Evolutionary conservation across 345 rosid species (phyloP), one percentile per base, ranked within the genome.

Genomic region (Moringa oleifera): DNA sequence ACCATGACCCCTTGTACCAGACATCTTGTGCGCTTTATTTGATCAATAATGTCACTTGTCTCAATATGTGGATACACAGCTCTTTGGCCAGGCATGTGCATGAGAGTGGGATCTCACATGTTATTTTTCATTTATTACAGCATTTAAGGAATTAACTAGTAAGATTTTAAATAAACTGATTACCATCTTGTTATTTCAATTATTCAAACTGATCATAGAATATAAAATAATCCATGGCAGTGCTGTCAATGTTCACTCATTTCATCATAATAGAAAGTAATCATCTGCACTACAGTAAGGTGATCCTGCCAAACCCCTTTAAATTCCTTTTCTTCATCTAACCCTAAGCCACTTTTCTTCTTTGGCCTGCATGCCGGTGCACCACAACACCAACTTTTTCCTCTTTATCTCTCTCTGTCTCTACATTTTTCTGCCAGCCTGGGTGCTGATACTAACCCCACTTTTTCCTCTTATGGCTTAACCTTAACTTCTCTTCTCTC

Each of bases 241-340:
- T n/a, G n/a, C n/a, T n/a, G n/a, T n/a, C 3, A 28, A 28, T 28
- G 33, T 28, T 28, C 33, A 28, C 47, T 41, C 21, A 57, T 28
- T 17, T 57, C 60, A 57, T 57, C 46, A 57, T 57, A 57, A 57
- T 25, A 31, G 46, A 31, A 25, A 65, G 24, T 25, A 19, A 65
- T 57, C 54, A 64, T 24, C n/a, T n/a, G 36, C 49, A 25, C 45
- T 25, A 23, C n/a, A 25, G 59, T 65, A 65, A 56, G 61, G 37
- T 65, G 62, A 47, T 47, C 24, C 50, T 56, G 53, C 21, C 49
- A 56, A 64, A 61, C 9, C 55, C 61, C 28, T 65, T n/a, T n/a
- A n/a, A n/a, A n/a, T n/a, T 49, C 55, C 61, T 20, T 65, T 65
- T 47, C 60, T 45, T 64, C 45, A 6, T 55, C 60, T 65, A 55